Evolutionary conservation across 306 rosid genomes (phyloP), one percentile per base, ranked within the genome.

Genomic region (Lablab purpureus): DNA sequence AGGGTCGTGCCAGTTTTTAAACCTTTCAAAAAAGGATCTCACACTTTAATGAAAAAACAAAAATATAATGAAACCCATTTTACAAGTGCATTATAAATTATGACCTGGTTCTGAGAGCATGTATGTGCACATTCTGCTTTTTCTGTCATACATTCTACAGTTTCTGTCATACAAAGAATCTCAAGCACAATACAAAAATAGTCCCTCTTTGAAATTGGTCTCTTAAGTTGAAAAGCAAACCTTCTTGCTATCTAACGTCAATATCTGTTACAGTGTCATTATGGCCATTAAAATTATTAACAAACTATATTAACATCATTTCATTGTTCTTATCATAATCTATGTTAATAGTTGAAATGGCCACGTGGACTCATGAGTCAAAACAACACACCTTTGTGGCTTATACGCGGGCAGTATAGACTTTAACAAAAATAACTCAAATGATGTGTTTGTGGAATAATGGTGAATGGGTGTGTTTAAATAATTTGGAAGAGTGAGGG

Each of bases 211-310:
- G 54, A 41, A 66, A 18, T 40, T 21, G 32, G 41, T 66, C 51
- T 10, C 6, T 17, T 66, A 40, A 19, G 51, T 66, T 66, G 51
- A 66, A 40, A 66, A 40, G 51, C 27, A 36, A 66, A 66, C n/a
- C 21, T 9, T 65, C 15, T 10, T 19, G 8, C 14, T 10, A 36
- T 10, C 71, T 17, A 3, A 65, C 37, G 71, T 66, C 43, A 27
- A 69, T 47, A 46, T 69, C 25, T 23, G 34, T 47, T 22, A 11
- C 3, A 46, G 74, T 46, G 74, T 69, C 32, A 17, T 47, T 34
- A 4, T 25, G 27, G 27, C 43, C 59, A 46, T 47, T 49, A 4
- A 28, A 49, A 71, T 71, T 41, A 67, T 67, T 67, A 32, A 17
- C 21, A 41, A 67, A 67, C 54, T 21, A 41, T 21, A 7, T 32